A percentile compares a stretch with the other conserved stretches of the same genome.
Conservation (phyloP, 2,329 filamentous ascomycete genomes). For the Epichloe baconii region DNA sequence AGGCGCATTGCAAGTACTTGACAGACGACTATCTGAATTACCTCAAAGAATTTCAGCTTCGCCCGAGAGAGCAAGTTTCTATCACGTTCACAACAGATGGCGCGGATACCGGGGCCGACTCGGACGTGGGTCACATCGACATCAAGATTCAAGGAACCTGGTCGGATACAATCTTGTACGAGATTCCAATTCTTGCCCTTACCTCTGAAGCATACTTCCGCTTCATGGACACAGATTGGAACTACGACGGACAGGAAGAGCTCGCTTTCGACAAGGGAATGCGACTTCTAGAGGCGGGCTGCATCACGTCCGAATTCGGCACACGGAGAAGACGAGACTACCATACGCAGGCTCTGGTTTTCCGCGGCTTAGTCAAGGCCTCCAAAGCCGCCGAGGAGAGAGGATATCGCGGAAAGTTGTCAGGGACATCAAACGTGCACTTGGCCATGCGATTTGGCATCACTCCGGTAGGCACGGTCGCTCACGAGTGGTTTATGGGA, state of each 20-base stretch:
- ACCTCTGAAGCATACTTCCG: constrained; percentile 96
- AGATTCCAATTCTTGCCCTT: constrained; percentile 84
- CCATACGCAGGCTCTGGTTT: constrained; percentile 84
- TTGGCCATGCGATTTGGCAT: constrained; percentile 88
- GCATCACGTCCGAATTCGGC: constrained; percentile 87
- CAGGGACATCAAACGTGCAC: constrained; percentile 92
- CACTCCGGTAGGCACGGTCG: constrained; percentile 71
- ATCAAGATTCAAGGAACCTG: constrained; percentile 71
- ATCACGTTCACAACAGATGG: constrained; percentile 49
- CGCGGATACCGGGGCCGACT: constrained; percentile 46
- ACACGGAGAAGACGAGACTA: constrained; percentile 83
- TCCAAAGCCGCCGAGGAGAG: constrained; percentile 54
- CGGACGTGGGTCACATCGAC: constrained; percentile 60
- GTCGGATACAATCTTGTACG: constrained; percentile 94
- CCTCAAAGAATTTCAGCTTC: constrained; percentile 68
- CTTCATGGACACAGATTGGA: constrained; percentile 91
- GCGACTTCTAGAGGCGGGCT: constrained; percentile 65
- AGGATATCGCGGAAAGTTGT: constrained; percentile 58
- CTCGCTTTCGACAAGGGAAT: constrained; percentile 73
- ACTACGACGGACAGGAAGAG: constrained; percentile 73
- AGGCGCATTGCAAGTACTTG: constrained; percentile 69
- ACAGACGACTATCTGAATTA: constrained; percentile 65
- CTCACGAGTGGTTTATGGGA: constrained; percentile 99
- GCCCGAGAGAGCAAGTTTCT: constrained; percentile 66
- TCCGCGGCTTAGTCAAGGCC: constrained; percentile 72